phyloP scores from a whole-genome alignment of 2,329 filamentous ascomycete genomes.

The Curvularia hawaiiensis region DNA sequence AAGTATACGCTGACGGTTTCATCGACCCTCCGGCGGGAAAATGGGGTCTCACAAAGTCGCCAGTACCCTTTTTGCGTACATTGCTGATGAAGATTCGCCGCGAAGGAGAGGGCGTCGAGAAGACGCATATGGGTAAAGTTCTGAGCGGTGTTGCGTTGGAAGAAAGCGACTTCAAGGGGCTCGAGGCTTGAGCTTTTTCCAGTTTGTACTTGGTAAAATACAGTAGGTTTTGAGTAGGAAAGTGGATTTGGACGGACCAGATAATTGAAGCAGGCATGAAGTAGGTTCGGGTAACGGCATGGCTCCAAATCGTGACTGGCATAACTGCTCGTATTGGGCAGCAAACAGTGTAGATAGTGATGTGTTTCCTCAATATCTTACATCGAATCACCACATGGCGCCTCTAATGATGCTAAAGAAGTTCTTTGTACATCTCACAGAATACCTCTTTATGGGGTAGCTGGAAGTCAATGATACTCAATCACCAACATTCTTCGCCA shows the following conservation, averaged over 20 bases:
- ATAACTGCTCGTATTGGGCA: no score
- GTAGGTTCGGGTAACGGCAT: background rate
- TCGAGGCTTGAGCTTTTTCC: background rate
- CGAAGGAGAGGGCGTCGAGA: slow-evolving; percentile 47
- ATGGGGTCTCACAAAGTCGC: slow-evolving; percentile 47
- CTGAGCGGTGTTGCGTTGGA: slow-evolving; percentile 46
- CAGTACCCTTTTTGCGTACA: slow-evolving; percentile 49
- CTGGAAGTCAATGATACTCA: no score
- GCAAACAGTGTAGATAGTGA: no score
- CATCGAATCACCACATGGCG: no score
- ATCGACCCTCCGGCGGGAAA: slow-evolving; percentile 34
- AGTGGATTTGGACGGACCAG: background rate
- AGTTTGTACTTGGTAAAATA: background rate
- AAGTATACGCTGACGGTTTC: slow-evolving; percentile 45
- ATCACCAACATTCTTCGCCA: background rate
- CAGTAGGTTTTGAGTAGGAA: no score
- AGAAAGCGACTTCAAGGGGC: slow-evolving; percentile 34
- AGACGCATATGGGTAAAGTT: slow-evolving; percentile 53
- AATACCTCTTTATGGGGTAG: no score
- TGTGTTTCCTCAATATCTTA: no score
- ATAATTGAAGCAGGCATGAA: no score
- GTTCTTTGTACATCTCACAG: no score
- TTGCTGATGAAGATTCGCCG: slow-evolving; percentile 40
- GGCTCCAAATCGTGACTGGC: background rate
- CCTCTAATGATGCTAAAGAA: no score